Evolutionary conservation across 2,329 filamentous ascomycete genomes (phyloP), one percentile per base, ranked within the genome.

Genomic region (Verticillium nubilum): DNA sequence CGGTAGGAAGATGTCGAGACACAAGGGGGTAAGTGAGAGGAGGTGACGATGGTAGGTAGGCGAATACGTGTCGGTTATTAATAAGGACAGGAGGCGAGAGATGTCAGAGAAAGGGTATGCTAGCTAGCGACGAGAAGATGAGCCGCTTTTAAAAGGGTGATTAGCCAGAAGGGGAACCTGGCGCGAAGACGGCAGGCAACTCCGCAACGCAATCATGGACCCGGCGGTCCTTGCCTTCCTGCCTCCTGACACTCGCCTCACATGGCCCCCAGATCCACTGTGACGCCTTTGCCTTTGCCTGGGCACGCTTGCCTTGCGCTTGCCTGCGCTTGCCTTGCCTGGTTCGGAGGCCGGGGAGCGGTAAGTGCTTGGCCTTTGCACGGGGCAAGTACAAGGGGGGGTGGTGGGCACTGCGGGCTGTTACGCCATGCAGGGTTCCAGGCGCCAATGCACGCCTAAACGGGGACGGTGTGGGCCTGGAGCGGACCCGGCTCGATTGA

Each of bases 11-110:
- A 19, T 47, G 42, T 47, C 42, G 42, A 54, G 37, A 4, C 9
- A 13, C 15, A n/a, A 28, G 15, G 33, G 28, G 15, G 25, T 29
- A 50, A 53, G 23, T 33, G 27, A 31, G 35, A 37, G 50, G 57
- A 50, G 57, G 60, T 58, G 62, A 57, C 54, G 58, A 37, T 63
- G 58, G 60, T 33, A 60, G 62, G 55, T 58, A 58, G 61, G 60
- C 61, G 61, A 63, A 63, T 63, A 62, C 60, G 60, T 61, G 60
- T 56, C 55, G 52, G 54, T 55, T 54, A 55, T 50, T 25, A 47
- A 53, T 13, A 53, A 28, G n/a, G 15, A 29, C 9, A 53, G 27
- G 27, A 53, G 52, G 52, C 25, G 52, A 53, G 52, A 53, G 27
- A 53, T n/a, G 25, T 9, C 6, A n/a, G 52, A 53, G 52, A 27